Base-by-base conservation (phyloP, 495 filamentous ascomycete species). In the Aspergillus funiculosus region DNA sequence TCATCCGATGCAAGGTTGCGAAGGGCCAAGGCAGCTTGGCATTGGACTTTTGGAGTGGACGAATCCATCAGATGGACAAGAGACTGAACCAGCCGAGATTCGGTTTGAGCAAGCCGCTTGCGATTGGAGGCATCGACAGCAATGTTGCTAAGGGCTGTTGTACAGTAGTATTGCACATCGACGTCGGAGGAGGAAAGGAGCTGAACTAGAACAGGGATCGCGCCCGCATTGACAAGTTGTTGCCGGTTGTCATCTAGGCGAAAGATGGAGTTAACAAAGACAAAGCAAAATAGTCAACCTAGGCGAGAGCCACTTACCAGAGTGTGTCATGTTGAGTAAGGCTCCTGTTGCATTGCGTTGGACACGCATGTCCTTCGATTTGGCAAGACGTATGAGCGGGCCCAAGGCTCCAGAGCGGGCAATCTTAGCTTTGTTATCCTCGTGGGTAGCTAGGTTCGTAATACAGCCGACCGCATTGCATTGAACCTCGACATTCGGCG, bases 391-490 rank as follows among this genome's bases (percentile, higher is more conserved):
- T 21, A 94, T 98, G 43, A 98, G 70, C 5, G 92, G 94, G 11
- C 81, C 85, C 51, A 98, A 71, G 27, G 92, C 94, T 19, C 94
- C 92, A 8, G 94, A 97, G 34, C 87, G 81, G 52, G 92, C 94
- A 57, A 98, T 98, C 68, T 94, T 96, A 30, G 94, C 88, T 72
- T 98, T 98, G 68, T 98, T 98, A 43, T 97, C 92, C 67, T 98
- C 92, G 58, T 98, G 92, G 1, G 92, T 98, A 47, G 92, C 92
- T 21, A 98, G 67, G 59, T 98, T 98, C 4, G 92, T 98, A 57
- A 98, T 97, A 69, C 92, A 98, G 30, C 92, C 92, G 38, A 98
- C 92, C 25, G 92, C 92, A 62, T 98, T 98, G 76, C 92, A 98
- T 64, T 97, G 92, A 24, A 98, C 92, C 66, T 98, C 92, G 50